Percentiles rank a stretch among this genome's conserved stretches.
phyloP scores from a whole-genome alignment of 352 stramenopile genomes.

The Thalassiosira livingstoniorum region DNA sequence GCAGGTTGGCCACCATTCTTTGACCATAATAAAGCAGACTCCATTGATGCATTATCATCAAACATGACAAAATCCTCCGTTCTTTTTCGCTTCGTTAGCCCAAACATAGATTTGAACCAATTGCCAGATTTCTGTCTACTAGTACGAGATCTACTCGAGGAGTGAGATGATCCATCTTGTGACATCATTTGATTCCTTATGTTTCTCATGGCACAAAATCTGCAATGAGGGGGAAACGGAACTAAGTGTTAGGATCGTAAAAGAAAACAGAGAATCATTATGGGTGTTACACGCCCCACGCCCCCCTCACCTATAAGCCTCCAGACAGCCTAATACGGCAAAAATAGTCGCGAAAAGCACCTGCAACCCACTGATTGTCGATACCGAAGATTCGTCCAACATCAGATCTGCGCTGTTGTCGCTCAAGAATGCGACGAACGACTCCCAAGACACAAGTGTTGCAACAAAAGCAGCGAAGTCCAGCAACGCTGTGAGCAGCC shows the following conservation, averaged over 20 bases:
- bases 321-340: conserved; percentile 29
- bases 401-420: conserved; percentile 41
- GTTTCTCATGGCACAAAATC: conserved; percentile 35
- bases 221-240: conserved; percentile 5
- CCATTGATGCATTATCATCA: conserved; percentile 61
- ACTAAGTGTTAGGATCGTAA: conserved; percentile 15
- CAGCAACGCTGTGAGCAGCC: conserved; percentile 27
- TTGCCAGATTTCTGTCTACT: neutral
- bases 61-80: conserved; percentile 59
- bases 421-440: conserved; percentile 52
- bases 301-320: conserved; percentile 41
- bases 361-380: conserved; percentile 39
- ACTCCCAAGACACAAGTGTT: conserved; percentile 34
- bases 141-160: neutral
- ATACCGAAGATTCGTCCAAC: conserved; percentile 32
- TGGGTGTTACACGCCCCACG: neutral
- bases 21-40: conserved; percentile 56
- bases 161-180: neutral
- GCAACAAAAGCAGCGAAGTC: conserved; percentile 44
- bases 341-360: conserved; percentile 37
- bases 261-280: neutral
- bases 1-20: conserved; percentile 50
- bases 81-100: conserved; percentile 41
- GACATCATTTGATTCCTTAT: conserved; percentile 29
- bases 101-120: conserved; percentile 34